Evolutionary conservation across 1,284 basidiomycete genomes (phyloP), one percentile per base, ranked within the genome.

Genomic region (Hemileia vastatrix): DNA sequence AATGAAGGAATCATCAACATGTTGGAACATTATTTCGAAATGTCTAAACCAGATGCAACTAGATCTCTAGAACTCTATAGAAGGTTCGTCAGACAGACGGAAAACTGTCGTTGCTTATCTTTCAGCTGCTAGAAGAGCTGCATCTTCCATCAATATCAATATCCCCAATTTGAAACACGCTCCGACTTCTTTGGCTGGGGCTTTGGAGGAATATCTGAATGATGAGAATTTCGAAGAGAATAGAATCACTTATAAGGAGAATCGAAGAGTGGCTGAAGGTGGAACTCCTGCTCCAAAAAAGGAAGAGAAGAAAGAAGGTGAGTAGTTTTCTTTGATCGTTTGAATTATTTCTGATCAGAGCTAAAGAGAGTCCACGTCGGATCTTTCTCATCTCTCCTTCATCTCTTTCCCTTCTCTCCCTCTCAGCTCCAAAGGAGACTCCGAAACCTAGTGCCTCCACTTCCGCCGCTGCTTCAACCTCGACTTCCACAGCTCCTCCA

Each of bases 1-100:
- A 99, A 99, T 71, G 94, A 99, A 74, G 94, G 94, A 62, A 90
- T 97, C 53, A 95, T 96, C 78, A 98, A 97, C 75, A 85, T 97
- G 40, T 81, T 95, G 55, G 89, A 97, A 74, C 88, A 95, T 78
- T 99, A 97, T 78, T 97, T 98, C 73, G 94, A 97, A 74, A 98
- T 98, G 95, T 90, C 91, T 2, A 87, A 89, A 68, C 78, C 85
- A 21, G 94, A 98, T 75, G 95, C 94, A 0, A 80, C 84, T 58
- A 84, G 88, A 43, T 88, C 95, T 1, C 82, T 98, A 32, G 79
- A 80, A 32, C 86, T 97, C 66, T 99, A 99, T 79, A 88, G 90
- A 64, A 84, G 87, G 66, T 99, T 99, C 77, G 95, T 92, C 78
- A 85, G 84, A 65, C 91, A 98, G 76, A 93, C 94, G 0, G 92